Conservation (phyloP, 768 basidiomycete species). For the Hygrophoropsis aurantiaca region DNA sequence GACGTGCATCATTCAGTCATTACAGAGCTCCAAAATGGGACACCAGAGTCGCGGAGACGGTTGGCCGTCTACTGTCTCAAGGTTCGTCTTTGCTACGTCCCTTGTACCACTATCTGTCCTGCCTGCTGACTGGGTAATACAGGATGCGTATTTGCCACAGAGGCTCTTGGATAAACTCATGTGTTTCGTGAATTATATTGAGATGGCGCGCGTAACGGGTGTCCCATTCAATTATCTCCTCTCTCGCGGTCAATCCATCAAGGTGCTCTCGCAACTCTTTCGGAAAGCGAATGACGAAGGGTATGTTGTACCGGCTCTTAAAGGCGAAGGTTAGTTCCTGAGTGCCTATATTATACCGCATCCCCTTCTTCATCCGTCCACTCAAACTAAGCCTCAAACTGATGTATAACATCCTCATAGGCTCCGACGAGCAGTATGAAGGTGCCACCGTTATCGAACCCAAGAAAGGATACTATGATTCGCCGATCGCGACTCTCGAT, state of each 20-base stretch:
- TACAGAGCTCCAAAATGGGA: conserved; percentile 96
- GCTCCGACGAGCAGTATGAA: conserved; percentile 95
- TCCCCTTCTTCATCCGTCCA: too few species aligned
- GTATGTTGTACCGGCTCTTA: conserved; percentile 84
- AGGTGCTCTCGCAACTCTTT: conserved; percentile 94
- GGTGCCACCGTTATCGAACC: conserved; percentile 99
- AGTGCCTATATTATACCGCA: too few species aligned
- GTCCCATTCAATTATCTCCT: conserved; percentile 97
- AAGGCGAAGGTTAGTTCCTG: conserved; percentile 67
- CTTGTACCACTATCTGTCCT: not conserved
- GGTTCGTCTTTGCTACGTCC: too few species aligned
- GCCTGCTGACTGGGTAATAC: too few species aligned
- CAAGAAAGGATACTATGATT: conserved; percentile 92
- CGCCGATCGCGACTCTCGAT: conserved; percentile 96
- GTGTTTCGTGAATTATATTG: conserved; percentile 98
- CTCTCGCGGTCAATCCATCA: conserved; percentile 95
- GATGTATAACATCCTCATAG: conserved; percentile 35
- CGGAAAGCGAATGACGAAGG: conserved; percentile 90
- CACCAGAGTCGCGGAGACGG: conserved; percentile 86
- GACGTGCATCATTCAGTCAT: conserved; percentile 99
- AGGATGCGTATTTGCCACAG: conserved; percentile 99
- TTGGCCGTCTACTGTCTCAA: conserved; percentile 98
- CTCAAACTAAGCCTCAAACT: not conserved
- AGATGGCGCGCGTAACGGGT: conserved; percentile 99
- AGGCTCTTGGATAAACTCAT: conserved; percentile 95